Evolutionary conservation across 202 grass and related monocot genomes (phyloP), one percentile per base, ranked within the genome.

Genomic region (Sporobolus alterniflorus): DNA sequence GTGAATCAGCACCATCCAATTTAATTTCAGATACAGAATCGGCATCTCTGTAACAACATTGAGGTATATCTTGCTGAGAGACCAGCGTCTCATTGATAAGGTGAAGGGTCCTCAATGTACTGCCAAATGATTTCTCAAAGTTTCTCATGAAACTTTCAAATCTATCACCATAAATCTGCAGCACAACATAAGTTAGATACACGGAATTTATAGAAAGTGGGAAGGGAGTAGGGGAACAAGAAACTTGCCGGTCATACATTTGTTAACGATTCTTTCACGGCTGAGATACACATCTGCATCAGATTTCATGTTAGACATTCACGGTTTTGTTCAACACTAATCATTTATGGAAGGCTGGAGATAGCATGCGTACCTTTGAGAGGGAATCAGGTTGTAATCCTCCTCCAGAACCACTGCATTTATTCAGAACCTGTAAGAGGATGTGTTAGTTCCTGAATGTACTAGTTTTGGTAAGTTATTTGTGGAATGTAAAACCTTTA

Each of bases 91-190:
- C 59, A 36, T 90, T 98, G 74, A 96, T 90, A 42, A 92, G 24
- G 74, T 80, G 73, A 71, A 96, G 93, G 41, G 93, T 98, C 79
- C 78, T 93, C 64, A 98, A 82, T 85, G 96, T 95, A 89, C 87
- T 94, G 36, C 82, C 79, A 90, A 98, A 98, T 79, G 91, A 95
- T 84, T 98, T 94, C 60, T 93, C 91, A 63, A 98, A 94, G 73
- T 92, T 94, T 73, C 73, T 90, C 40, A 84, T 78, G 74, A 98
- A 98, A 85, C 41, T 84, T 55, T 92, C 73, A 67, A 93, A 94
- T 52, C 54, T 95, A 61, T 92, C 83, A n/a, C 96, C 93, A 90
- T 98, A 92, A 88, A 94, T 92, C 96, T 98, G 81, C 80, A 84
- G 33, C 77, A 89, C 10, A 68, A 69, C 4, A 68, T 33, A 76